Base-by-base conservation (phyloP, 2,329 filamentous ascomycete genomes). In the Epichloe amarillans region DNA sequence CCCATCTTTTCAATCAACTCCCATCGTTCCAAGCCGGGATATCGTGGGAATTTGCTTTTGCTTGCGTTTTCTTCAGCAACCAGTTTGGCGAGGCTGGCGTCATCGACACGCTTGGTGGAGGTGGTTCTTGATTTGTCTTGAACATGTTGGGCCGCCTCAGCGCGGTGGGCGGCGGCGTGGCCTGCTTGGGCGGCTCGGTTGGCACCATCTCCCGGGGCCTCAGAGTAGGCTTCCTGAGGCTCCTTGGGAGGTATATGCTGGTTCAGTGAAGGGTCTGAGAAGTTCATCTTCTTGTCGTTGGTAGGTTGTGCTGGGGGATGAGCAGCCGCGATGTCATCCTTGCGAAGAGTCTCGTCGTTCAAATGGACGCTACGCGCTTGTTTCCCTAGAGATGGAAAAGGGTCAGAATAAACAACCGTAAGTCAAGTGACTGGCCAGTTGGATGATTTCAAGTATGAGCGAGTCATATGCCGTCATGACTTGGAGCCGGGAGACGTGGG, bases 1-100 rank as follows among this genome's bases (percentile, higher is more conserved):
- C 93, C 93, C 91, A 98, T 98, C 77, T 97, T 97, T 70, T 95
- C 90, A 49, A 93, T 53, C 36, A 96, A 73, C 50, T 84, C 80
- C 84, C 87, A 98, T 62, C 90, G 63, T 49, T 70, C 68, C 8
- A 70, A 60, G 33, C 68, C 68, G 2, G 68, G 66, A 47, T 70
- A 70, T 59, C 74, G 79, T 40, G 93, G 91, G 62, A 97, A 83
- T 67, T 90, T 95, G 64, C 82, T 82, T 66, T 83, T 87, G 69
- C 74, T 88, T 61, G 87, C 86, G 53, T 89, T 88, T 73, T 97
- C 93, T 65, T 97, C 93, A 51, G 88, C 88, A 1, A 98, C 82
- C 40, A 97, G 83, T 61, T 86, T 83, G 64, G 89, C 86, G 30
- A 96, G 76, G 54, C 91, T 86, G 41, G 80, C 75, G 4, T 87